Base-by-base conservation (phyloP, 176 grass and related monocot genomes). In the Musa troglodytarum region DNA sequence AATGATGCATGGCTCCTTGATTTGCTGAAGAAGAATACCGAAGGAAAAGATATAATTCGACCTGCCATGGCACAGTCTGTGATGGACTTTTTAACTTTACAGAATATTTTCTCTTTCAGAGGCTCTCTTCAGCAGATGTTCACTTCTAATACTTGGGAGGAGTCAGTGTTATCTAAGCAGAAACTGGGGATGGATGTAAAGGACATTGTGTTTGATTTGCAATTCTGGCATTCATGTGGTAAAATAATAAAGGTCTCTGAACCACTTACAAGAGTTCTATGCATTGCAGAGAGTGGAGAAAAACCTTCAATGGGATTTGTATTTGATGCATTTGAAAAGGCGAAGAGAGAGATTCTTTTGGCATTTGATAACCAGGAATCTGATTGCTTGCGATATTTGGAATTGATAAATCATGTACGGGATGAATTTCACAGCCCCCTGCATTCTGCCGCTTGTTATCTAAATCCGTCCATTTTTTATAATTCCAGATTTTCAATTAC, bases 241-340 rank as follows among this genome's bases (percentile, higher is more conserved):
- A 79, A 79, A 74, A 80, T 85, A 16, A 70, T 80, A 1, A 89
- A 83, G 75, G 80, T 85, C 15, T 79, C 76, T 11, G 56, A 85
- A 63, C 83, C 80, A 3, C 73, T 83, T 59, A 55, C 80, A 1
- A 64, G 70, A 70, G 81, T 87, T 26, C 23, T 80, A 54, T 15
- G 73, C 1, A 15, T 89, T 25, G 51, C 78, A 50, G 76, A 89
- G 19, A 73, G 68, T 2, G 80, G 79, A 75, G 77, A 85, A 51
- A 85, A 43, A 63, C 76, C 83, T 43, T 89, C 77, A 28, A 83
- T 85, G 52, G 87, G 83, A 58, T 85, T 80, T 56, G 24, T 89
- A 63, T 85, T 59, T 43, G 83, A 78, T 52, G 65, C 83, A 34
- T 82, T 85, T 61, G 67, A 89, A 54, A 82, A 72, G 68, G 80